Evolutionary conservation across 495 filamentous ascomycete genomes (phyloP), one percentile per base, ranked within the genome.

Genomic region (Annulohypoxylon nitens): DNA sequence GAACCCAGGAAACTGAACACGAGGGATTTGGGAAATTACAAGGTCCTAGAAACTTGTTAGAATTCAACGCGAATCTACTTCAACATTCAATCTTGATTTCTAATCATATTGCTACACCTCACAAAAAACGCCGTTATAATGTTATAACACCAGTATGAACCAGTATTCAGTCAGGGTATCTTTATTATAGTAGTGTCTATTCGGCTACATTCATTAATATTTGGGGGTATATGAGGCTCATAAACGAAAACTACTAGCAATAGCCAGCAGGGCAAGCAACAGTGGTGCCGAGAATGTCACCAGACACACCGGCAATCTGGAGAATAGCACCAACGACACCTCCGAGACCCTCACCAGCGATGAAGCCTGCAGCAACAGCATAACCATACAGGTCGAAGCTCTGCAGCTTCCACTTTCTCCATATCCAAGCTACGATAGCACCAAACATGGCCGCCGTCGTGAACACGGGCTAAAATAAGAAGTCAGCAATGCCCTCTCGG

Each of bases 321-420:
- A 90, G 80, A 12, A 85, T 63, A 0, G 89, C 89, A 61, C 86
- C 86, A 18, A 90, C 74, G n/a, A 90, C 88, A 53, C 89, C 88
- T 33, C 89, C 90, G 20, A 91, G 81, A 39, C 90, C 90, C 77
- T 91, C 90, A 18, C 90, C 90, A 4, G 90, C 89, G 78, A 92
- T 91, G 71, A 90, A 82, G 25, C 90, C 90, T 12, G 90, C 90
- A 23, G 90, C 90, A 50, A 91, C 82, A 7, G 88, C 88, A 72
- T 90, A 91, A n/a, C 87, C 88, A 64, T 89, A 89, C 36, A 88
- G 78, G 43, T 90, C 90, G 70, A 89, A 92, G 61, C 77, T 82
- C 43, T 78, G 78, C 6, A 88, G 79, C 64, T 80, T 85, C 73
- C 81, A 86, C 82, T 87, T 91, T 36, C 79, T 82, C 90, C 90